Percentiles rank a stretch among this genome's conserved stretches.
Evolutionary conservation across 306 rosid genomes (phyloP).

Genomic region (Erythrophleum fordii): DNA sequence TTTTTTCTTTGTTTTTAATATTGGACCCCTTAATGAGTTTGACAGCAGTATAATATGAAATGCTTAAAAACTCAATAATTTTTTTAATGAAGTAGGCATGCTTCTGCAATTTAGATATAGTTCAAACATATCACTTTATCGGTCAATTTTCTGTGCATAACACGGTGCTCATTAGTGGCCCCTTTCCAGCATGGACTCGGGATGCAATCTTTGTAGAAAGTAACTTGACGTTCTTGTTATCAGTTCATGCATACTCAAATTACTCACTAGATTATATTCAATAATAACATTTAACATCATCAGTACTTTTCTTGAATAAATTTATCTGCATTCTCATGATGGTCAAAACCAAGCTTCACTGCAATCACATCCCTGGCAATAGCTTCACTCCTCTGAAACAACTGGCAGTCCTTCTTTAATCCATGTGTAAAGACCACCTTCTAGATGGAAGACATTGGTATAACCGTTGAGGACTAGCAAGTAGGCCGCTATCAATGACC

Average conservation of each 20-base stretch:
- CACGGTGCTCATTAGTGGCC: neutral
- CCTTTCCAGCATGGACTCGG: constrained; percentile 26
- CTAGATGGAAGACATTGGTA: constrained; percentile 85
- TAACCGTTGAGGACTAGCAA: constrained; percentile 88
- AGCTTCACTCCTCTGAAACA: constrained; percentile 62
- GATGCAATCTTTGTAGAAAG: constrained; percentile 28
- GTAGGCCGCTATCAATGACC: constrained; percentile 98
- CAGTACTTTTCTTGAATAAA: constrained; percentile 34
- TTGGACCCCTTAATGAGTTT: constrained; percentile 1
- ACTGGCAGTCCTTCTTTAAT: constrained; percentile 73
- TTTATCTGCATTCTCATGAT: constrained; percentile 41
- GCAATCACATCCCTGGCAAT: constrained; percentile 20
- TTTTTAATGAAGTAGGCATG: constrained; percentile 29
- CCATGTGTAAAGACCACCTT: constrained; percentile 94
- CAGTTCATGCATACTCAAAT: constrained; percentile 36
- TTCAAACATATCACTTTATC: neutral
- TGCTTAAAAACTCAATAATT: neutral
- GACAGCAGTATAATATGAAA: neutral
- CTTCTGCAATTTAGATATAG: constrained; percentile 29
- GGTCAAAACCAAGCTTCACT: constrained; percentile 54
- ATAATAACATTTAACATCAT: constrained; percentile 35
- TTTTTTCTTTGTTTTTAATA: neutral
- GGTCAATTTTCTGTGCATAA: constrained; percentile 22
- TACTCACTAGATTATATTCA: constrained; percentile 37
- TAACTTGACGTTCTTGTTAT: constrained; percentile 13